Evolutionary conservation across 495 filamentous ascomycete species (phyloP).

Genomic region (Friedmanniomyces endolithicus): DNA sequence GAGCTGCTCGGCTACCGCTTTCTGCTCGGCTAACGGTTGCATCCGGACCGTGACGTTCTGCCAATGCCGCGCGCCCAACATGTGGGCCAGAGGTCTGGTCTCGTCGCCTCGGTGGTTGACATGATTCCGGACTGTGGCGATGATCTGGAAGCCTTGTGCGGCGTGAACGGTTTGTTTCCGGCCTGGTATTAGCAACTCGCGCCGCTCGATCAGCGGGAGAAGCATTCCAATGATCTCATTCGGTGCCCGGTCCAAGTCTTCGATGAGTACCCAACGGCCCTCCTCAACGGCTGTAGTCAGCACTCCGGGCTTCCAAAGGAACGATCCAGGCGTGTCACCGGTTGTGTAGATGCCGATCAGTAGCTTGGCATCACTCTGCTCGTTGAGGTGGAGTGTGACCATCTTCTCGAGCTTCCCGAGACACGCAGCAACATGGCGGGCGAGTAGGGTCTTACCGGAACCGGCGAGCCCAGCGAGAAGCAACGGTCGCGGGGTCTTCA

Average conservation of each 20-base stretch:
- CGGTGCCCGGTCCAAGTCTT: conserved; percentile 93
- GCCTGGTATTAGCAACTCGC: conserved; percentile 75
- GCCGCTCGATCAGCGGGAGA: conserved; percentile 75
- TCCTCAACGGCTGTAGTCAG: conserved; percentile 86
- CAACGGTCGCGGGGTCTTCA: conserved; percentile 44
- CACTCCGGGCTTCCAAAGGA: conserved; percentile 86
- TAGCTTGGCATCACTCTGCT: conserved; percentile 93
- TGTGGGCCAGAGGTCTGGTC: conserved; percentile 38
- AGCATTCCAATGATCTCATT: conserved; percentile 86
- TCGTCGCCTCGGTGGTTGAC: conserved; percentile 60
- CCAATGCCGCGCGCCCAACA: conserved; percentile 78
- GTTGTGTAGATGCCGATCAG: conserved; percentile 88
- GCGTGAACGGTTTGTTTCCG: conserved; percentile 76
- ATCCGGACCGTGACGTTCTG: conserved; percentile 54
- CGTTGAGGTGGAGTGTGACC: conserved; percentile 88
- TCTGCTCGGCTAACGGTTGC: conserved; percentile 57
- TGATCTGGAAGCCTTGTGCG: conserved; percentile 69
- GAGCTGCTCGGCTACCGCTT: conserved; percentile 53
- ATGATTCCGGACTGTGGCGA: conserved; percentile 76
- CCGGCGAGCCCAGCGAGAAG: conserved; percentile 74
- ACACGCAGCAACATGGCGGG: conserved; percentile 68
- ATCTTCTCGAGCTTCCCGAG: conserved; percentile 62
- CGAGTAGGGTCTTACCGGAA: conserved; percentile 75
- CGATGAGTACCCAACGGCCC: conserved; percentile 90
- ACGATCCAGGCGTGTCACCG: conserved; percentile 69